Base-by-base conservation (phyloP, 139 green algal species). In the Haematococcus sp. region DNA sequence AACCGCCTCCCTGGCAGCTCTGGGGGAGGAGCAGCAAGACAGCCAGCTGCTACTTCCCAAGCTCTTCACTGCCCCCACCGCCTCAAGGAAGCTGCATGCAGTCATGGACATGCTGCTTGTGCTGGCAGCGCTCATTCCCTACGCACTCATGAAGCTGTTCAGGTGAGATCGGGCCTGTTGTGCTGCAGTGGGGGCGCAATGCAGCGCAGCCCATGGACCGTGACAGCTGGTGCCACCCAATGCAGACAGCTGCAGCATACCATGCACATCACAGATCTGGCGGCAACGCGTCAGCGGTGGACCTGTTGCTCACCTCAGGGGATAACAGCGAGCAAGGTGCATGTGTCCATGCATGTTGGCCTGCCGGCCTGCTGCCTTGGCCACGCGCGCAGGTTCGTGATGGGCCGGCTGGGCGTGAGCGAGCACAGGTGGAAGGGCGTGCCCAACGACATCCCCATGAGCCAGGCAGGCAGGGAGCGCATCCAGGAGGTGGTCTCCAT, bases 381-480 rank as follows among this genome's bases (percentile, higher is more conserved):
- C 23, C 23, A 65, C 25, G n/a, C 23, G 4, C 11, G 58, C 58
- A 65, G 58, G 58, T n/a, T 65, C n/a, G 23, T 70, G 2, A 55
- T 83, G 67, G 46, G 46, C 3, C 52, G 59, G 23, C 25, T 83
- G 30, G 77, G 77, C 33, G 43, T 83, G 2, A 79, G 58, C 0
- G 77, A 83, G 59, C 77, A 83, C 59, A 71, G 64, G 2, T 83
- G 77, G 71, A 68, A 66, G 33, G 75, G 75, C 49, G 73, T 81
- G 15, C 71, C 75, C n/a, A 72, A 76, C 44, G 32, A 63, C 46
- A 46, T 60, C 17, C 58, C 69, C 2, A 59, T 81, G 0, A 73
- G n/a, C 5, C n/a, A 31, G 22, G 46, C 74, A 30, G 75, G 75
- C 75, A 71, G 46, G 23, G 33, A 33, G n/a, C 66, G 73, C 55